Evolutionary conservation across 345 rosid genomes (phyloP).

Genomic region (Punica granatum): DNA sequence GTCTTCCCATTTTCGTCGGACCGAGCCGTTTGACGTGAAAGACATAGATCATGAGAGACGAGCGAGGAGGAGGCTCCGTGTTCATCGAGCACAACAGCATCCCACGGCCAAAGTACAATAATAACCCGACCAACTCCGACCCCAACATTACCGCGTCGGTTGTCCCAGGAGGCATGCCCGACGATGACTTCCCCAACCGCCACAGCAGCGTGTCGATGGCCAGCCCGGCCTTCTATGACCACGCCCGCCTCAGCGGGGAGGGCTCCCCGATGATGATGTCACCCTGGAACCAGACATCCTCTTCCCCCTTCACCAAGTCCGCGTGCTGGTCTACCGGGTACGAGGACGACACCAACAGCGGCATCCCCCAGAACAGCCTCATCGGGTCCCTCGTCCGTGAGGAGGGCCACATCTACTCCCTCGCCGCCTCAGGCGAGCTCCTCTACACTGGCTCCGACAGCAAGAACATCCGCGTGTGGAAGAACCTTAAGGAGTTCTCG

Average conservation of each 20-base stretch:
- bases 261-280: constrained; percentile 96
- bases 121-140: constrained; percentile 28
- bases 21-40: neutral
- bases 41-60: neutral
- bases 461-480: constrained; percentile 97
- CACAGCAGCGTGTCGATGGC: constrained; percentile 67
- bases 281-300: constrained; percentile 69
- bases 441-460: constrained; percentile 94
- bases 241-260: constrained; percentile 62
- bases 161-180: constrained; percentile 7
- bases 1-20: neutral
- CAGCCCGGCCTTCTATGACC: constrained; percentile 39
- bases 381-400: constrained; percentile 86
- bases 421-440: constrained; percentile 76
- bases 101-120: constrained; percentile 22
- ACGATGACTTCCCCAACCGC: constrained; percentile 42
- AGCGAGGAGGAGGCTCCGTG: constrained; percentile 7
- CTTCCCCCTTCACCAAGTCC: constrained; percentile 38
- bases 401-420: constrained; percentile 91
- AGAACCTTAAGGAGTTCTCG: constrained; percentile 72
- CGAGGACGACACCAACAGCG: constrained; percentile 36
- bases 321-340: constrained; percentile 23
- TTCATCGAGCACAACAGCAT: constrained; percentile 17
- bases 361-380: constrained; percentile 45
- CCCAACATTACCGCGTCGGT: constrained; percentile 17